Evolutionary conservation across 495 filamentous ascomycete genomes (phyloP), one percentile per base, ranked within the genome.

Genomic region (Recurvomyces mirabilis): DNA sequence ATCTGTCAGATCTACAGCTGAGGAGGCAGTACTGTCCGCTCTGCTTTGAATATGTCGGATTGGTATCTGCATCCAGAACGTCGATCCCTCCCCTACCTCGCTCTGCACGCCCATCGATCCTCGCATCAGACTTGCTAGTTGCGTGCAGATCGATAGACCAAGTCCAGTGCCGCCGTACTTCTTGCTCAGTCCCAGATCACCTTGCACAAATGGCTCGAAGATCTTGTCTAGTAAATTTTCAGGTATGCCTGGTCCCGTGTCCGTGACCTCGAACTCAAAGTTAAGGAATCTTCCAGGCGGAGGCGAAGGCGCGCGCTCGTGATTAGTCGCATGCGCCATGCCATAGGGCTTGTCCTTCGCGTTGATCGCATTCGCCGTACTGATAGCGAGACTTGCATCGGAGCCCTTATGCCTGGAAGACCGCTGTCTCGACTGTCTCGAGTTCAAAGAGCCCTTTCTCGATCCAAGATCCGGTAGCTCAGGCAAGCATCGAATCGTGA

Each of bases 191-290:
- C 85, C 81, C 9, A 91, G 65, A 58, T 95, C 87, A 1, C 84
- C 88, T 62, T 95, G 88, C 7, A 94, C 81, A 54, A 95, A 95
- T 0, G 87, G 88, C 57, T 95, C 87, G 64, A 95, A 95, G 20
- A 95, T 83, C 49, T 77, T 75, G 45, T 82, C 64, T 47, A 84
- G 84, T 43, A 88, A 73, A 37, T 77, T 62, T 19, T 74, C 72
- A 0, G 87, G 79, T 46, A 95, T 93, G n/a, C 88, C 88, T 3
- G 87, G 88, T 0, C 88, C 88, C 7, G 81, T 89, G 54, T 95
- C 88, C 58, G 84, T 69, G 2, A 95, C 85, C 58, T 88, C 81
- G 45, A 94, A 94, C 56, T 89, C 80, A 54, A 94, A 93, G 11
- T 74, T 51, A 33, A 79, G 68, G 17, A 67, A 69, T 60, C 67